Evolutionary conservation across 257 asterid genomes (phyloP).

Genomic region (Avicennia marina): DNA sequence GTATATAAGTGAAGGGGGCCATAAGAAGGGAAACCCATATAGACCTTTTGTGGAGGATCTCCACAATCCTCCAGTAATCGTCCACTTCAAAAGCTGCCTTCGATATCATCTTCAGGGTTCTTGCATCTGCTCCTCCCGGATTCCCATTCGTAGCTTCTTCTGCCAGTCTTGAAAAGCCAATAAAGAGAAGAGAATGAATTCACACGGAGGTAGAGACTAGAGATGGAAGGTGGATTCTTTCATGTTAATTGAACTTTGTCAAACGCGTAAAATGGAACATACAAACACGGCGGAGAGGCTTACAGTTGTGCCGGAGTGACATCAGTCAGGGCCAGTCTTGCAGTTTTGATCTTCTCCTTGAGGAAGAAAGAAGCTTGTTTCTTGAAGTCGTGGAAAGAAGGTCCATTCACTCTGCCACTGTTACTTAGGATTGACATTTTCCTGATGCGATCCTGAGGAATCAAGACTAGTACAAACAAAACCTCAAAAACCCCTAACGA

Average conservation of each 20-base stretch:
- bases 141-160: constrained; percentile 84
- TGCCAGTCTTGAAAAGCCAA: constrained; percentile 47
- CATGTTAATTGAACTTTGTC: no score
- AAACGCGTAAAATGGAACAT: background rate
- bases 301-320: constrained; percentile 58
- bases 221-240: no score
- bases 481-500: no score
- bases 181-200: no score
- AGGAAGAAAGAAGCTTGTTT: constrained; percentile 64
- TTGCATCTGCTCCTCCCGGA: constrained; percentile 65
- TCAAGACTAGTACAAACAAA: no score
- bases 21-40: no score
- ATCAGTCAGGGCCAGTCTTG: constrained; percentile 57
- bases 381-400: constrained; percentile 49
- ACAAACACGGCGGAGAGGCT: background rate
- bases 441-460: background rate
- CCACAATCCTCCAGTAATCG: constrained; percentile 87
- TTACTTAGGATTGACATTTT: constrained; percentile 31
- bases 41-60: constrained; percentile 83
- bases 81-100: constrained; percentile 91
- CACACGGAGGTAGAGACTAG: no score
- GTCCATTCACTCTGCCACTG: constrained; percentile 26
- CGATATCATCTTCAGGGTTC: constrained; percentile 59
- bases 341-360: constrained; percentile 65
- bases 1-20: background rate